phyloP scores from a whole-genome alignment of 108 stramenopile genomes.

The Tribonema minus region DNA sequence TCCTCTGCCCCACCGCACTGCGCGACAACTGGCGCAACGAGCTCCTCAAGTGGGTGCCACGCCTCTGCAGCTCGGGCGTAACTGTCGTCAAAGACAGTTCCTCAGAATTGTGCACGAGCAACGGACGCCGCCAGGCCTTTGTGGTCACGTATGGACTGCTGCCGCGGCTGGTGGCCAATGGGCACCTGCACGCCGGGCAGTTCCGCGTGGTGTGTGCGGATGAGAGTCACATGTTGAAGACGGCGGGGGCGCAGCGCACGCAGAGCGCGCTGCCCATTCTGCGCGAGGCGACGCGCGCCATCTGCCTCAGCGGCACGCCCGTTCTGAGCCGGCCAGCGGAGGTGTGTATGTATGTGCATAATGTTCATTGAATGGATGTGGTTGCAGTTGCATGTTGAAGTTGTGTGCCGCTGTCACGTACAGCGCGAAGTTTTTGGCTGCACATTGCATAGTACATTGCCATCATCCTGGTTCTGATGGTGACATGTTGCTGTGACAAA shows the following conservation, averaged over 20 bases:
- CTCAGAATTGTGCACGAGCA: too few species aligned
- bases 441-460: too few species aligned
- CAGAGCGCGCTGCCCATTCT: conserved; percentile 70
- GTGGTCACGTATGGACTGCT: background rate
- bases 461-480: too few species aligned
- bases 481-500: too few species aligned
- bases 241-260: conserved; percentile 74
- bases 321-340: conserved; percentile 83
- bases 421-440: too few species aligned
- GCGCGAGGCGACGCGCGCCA: conserved; percentile 64
- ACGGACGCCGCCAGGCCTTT: too few species aligned
- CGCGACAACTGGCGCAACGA: conserved; percentile 77
- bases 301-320: conserved; percentile 89
- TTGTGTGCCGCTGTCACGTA: too few species aligned
- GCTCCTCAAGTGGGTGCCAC: conserved; percentile 68
- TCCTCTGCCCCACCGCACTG: conserved; percentile 73
- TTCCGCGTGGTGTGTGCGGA: conserved; percentile 86
- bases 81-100: too few species aligned
- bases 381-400: too few species aligned
- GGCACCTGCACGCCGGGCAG: conserved; percentile 35
- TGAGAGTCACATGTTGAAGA: conserved; percentile 92
- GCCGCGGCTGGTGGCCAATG: background rate
- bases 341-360: conserved; percentile 50
- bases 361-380: background rate
- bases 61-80: background rate